Evolutionary conservation across 2,329 filamentous ascomycete genomes (phyloP).

Genomic region (Beauveria brongniartii): DNA sequence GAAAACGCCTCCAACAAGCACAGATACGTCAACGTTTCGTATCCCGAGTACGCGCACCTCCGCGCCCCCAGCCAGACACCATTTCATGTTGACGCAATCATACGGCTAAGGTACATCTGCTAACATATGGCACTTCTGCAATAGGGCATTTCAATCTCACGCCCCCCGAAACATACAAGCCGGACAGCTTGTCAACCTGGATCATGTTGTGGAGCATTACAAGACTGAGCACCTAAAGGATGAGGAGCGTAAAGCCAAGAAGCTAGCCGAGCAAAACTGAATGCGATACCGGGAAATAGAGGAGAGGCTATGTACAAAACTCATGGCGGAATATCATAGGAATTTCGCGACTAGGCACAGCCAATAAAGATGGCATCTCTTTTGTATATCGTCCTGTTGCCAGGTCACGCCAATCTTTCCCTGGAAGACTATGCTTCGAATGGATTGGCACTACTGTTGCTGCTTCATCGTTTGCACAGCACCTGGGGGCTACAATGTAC

Average conservation of each 20-base stretch:
- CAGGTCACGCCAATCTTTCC: not conserved
- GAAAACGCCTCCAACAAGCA: constrained; percentile 35
- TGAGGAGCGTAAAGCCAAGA: constrained; percentile 47
- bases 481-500: not conserved
- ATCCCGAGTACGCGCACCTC: constrained; percentile 44
- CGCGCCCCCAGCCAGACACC: not conserved
- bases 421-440: not conserved
- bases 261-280: constrained; percentile 33
- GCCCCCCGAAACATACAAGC: constrained; percentile 46
- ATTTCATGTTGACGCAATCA: not conserved
- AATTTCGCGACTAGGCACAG: constrained; percentile 1
- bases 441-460: not conserved
- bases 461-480: not conserved
- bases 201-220: constrained; percentile 51
- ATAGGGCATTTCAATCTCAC: constrained; percentile 42
- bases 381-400: not conserved
- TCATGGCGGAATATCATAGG: not conserved
- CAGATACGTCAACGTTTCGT: constrained; percentile 43
- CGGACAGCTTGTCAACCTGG: constrained; percentile 45
- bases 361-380: constrained; percentile 10
- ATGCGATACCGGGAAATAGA: constrained; percentile 12
- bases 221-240: constrained; percentile 44
- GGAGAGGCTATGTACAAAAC: constrained; percentile 10
- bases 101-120: not conserved
- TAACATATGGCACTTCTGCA: constrained; percentile 13